Evolutionary conservation across 768 basidiomycete genomes (phyloP).

Genomic region (Lentinula sp.): DNA sequence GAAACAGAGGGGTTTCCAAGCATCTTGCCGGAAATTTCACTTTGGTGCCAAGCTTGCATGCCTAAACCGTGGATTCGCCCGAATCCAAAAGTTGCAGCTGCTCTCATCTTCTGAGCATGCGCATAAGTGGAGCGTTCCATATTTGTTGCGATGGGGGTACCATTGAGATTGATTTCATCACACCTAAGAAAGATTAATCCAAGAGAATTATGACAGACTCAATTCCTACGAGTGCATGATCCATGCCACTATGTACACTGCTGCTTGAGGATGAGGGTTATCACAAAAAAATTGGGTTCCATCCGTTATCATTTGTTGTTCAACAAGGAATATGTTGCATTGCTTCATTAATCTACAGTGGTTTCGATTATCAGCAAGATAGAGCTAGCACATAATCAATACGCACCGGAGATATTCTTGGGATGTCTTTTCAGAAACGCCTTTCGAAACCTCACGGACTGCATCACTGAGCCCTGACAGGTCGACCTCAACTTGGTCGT

Average conservation of each 20-base stretch:
- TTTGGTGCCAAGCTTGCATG: conserved; percentile 12
- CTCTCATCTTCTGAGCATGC: not conserved
- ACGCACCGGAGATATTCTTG: not conserved
- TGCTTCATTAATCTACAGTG: not conserved
- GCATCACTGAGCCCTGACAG: not conserved
- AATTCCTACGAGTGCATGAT: conserved; percentile 8
- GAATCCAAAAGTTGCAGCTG: not conserved
- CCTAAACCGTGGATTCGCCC: conserved; percentile 6
- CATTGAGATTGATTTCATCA: conserved; percentile 9
- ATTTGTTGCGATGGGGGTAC: not conserved
- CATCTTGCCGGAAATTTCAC: not conserved
- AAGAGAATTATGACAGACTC: no score
- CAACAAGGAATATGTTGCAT: not conserved
- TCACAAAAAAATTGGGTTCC: not conserved
- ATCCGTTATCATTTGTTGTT: not conserved
- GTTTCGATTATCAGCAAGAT: not conserved
- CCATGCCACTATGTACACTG: not conserved
- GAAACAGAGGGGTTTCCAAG: conserved; percentile 16
- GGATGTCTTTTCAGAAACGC: not conserved
- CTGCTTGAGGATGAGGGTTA: not conserved
- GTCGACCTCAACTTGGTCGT: not conserved
- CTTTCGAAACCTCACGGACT: not conserved
- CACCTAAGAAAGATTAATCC: conserved; percentile 7
- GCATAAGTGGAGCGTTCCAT: conserved; percentile 1
- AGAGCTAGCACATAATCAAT: not conserved